Percentiles rank a stretch among this genome's conserved stretches.
These are phyloP conservation scores for Phytophthora hybrid DNA, from an alignment of 352 stramenopile species.

Conservation along the genomic window DNA sequence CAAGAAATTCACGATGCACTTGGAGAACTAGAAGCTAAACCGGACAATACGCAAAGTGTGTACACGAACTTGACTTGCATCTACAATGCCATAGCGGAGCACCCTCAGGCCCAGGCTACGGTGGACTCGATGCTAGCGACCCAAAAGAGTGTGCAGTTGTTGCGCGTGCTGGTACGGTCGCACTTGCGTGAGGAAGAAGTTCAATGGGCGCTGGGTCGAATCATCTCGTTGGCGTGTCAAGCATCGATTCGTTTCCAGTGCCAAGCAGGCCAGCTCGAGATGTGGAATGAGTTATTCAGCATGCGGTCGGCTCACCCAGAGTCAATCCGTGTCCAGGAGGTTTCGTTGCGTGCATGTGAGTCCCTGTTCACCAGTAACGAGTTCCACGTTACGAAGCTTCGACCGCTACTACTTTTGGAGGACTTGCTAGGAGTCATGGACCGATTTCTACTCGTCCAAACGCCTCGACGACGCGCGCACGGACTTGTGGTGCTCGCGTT, in stretches of 20 bases:
- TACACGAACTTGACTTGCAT: slow-evolving; percentile 39
- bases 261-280: slow-evolving; percentile 36
- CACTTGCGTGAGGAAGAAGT: slow-evolving; percentile 54
- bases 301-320: slow-evolving; percentile 38
- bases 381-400: slow-evolving; percentile 37
- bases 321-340: slow-evolving; percentile 46
- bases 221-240: slow-evolving; percentile 30
- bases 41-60: slow-evolving; percentile 37
- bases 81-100: slow-evolving; percentile 25
- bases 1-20: slow-evolving; percentile 29
- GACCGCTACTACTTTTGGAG: slow-evolving; percentile 19
- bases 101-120: slow-evolving; percentile 8
- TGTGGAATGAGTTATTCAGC: slow-evolving; percentile 46
- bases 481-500: slow-evolving; percentile 32
- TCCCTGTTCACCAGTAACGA: slow-evolving; percentile 45
- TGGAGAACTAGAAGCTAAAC: slow-evolving; percentile 24
- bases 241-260: slow-evolving; percentile 51
- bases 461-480: slow-evolving; percentile 21
- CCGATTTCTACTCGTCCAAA: slow-evolving; percentile 32
- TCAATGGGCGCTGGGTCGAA: slow-evolving; percentile 42
- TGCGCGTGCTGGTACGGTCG: slow-evolving; percentile 28
- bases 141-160: slow-evolving; percentile 21
- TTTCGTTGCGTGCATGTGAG: slow-evolving; percentile 40
- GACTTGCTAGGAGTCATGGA: slow-evolving; percentile 35
- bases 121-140: slow-evolving; percentile 33